Conservation (phyloP, 768 basidiomycete species). For the Hygrocybe punicea region DNA sequence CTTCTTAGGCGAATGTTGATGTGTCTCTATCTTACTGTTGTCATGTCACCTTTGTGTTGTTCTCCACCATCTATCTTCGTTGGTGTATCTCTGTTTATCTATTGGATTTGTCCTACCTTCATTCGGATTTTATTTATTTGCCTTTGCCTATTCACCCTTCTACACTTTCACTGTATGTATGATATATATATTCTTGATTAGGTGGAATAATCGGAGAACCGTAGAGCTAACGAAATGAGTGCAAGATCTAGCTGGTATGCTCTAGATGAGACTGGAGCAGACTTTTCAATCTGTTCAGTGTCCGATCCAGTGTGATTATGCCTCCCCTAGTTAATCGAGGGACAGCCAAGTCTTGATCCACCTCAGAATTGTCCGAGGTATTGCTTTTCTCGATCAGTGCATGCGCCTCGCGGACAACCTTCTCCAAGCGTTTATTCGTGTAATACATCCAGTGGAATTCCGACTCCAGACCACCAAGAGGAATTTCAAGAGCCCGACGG, state of each 20-base stretch:
- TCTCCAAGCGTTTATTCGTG: constrained; percentile 57
- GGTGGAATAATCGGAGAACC: background rate
- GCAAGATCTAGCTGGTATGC: background rate
- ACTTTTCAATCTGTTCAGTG: constrained; percentile 59
- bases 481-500: constrained; percentile 81
- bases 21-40: background rate
- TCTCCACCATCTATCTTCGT: background rate
- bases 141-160: background rate
- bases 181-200: background rate
- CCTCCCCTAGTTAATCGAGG: constrained; percentile 78
- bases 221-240: background rate
- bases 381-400: constrained; percentile 68
- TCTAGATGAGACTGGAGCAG: constrained; percentile 30
- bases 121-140: background rate
- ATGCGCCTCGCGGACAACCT: constrained; percentile 62
- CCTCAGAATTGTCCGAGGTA: constrained; percentile 24
- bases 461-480: constrained; percentile 62
- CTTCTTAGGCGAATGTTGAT: constrained; percentile 56
- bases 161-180: background rate
- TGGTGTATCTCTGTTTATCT: background rate
- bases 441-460: constrained; percentile 78
- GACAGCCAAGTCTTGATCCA: constrained; percentile 52
- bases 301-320: constrained; percentile 73
- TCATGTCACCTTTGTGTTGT: background rate
- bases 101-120: background rate